These are phyloP conservation scores for Penicillium sp. DNA, from an alignment of 2,329 filamentous ascomycete genomes.

Conservation along the genomic window DNA sequence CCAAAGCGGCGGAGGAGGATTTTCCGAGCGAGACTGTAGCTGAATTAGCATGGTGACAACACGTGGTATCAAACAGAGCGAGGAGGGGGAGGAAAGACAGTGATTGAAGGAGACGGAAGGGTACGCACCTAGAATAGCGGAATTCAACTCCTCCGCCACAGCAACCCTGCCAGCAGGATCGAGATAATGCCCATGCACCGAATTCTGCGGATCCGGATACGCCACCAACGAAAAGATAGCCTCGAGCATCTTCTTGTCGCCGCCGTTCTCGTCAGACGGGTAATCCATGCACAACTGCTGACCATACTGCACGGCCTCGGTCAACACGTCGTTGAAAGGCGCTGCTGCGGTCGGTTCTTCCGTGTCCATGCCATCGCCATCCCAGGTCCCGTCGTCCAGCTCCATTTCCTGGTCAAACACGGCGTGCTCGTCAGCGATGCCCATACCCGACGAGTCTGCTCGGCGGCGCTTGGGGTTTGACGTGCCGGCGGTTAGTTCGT, in stretches of 20 bases:
- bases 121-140: slow-evolving; percentile 78
- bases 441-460: slow-evolving; percentile 41
- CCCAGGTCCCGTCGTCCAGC: slow-evolving; percentile 48
- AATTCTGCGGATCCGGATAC: slow-evolving; percentile 77
- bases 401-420: slow-evolving; percentile 60
- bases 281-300: slow-evolving; percentile 78
- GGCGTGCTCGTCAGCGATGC: slow-evolving; percentile 45
- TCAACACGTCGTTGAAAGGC: slow-evolving; percentile 57
- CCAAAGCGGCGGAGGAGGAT: slow-evolving; percentile 80
- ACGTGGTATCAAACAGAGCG: neutral
- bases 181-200: slow-evolving; percentile 75
- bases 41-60: slow-evolving; percentile 24
- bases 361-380: slow-evolving; percentile 57
- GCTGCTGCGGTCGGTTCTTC: slow-evolving; percentile 49
- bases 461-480: slow-evolving; percentile 41
- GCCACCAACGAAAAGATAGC: slow-evolving; percentile 89
- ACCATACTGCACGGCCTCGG: slow-evolving; percentile 76
- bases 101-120: neutral
- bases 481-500: slow-evolving; percentile 57
- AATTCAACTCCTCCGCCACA: slow-evolving; percentile 92
- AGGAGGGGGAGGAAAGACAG: neutral
- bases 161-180: slow-evolving; percentile 72
- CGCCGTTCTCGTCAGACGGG: slow-evolving; percentile 66
- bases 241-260: slow-evolving; percentile 71
- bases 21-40: slow-evolving; percentile 80